Base-by-base conservation (phyloP, 495 filamentous ascomycete species). In the Entonaema liquescens region DNA sequence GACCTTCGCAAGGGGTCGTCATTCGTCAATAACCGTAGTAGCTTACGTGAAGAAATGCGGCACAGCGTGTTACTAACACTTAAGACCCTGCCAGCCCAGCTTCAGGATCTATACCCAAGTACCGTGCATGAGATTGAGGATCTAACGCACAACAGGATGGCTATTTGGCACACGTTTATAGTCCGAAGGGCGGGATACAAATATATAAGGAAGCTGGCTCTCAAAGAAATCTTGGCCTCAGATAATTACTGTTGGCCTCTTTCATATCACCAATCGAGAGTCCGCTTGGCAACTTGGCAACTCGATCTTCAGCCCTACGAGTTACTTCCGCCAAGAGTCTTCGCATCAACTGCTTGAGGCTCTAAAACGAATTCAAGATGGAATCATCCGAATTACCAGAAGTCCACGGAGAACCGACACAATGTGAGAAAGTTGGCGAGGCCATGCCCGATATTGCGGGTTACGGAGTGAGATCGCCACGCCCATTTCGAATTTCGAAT, bases 341-440 rank as follows among this genome's bases (percentile, higher is more conserved):
- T 55, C 11, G 29, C 23, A 5, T 35, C 35, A 52, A 50, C 9
- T 12, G n/a, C 15, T 23, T 38, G 26, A 50, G 25, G 23, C 21
- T 47, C 19, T 40, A 12, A 19, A 52, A 23, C 25, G 4, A 56
- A 25, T 33, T 31, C 13, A 49, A 21, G 17, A 67, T 68, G 69
- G 68, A 67, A 35, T 47, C 59, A 15, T 33, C 69, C 15, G 70
- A 69, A 42, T n/a, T 60, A n/a, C 33, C 36, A 25, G 70, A 55
- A 44, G 8, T 54, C 28, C 52, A 59, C 17, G 59, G 28, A 3
- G 61, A 69, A 11, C 56, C 60, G 40, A 47, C 35, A 19, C 65
- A 68, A 68, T 79, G 78, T 54, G 78, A 80, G 74, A 68, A 73
- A 8, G 78, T 79, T 15, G 79, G 79, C 62, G 76, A 79, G 74